A percentile compares a stretch with the other conserved stretches of the same genome.
Evolutionary conservation across 2,329 filamentous ascomycete genomes (phyloP).

Genomic region (Myrmaecium sp.): DNA sequence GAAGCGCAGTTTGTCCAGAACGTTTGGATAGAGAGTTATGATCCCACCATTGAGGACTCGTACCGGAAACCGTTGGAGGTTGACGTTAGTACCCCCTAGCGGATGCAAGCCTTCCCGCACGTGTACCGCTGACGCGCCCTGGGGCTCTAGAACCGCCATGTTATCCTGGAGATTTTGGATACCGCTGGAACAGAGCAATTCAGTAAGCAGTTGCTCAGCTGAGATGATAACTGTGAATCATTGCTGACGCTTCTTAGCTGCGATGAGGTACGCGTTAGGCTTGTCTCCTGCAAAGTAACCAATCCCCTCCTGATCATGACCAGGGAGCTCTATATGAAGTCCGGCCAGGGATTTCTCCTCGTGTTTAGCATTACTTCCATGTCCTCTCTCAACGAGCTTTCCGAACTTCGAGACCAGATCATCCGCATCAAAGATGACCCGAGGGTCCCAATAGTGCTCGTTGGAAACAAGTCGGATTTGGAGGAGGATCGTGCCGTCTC

Average conservation of each 20-base stretch:
- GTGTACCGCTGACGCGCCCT: slow-evolving; percentile 5
- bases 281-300: not conserved
- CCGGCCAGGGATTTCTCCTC: slow-evolving; percentile 76
- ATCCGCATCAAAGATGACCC: slow-evolving; percentile 82
- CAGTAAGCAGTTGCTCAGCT: slow-evolving; percentile 46
- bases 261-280: slow-evolving; percentile 33
- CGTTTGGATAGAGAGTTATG: slow-evolving; percentile 71
- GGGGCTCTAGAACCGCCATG: slow-evolving; percentile 56
- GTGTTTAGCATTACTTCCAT: slow-evolving; percentile 83
- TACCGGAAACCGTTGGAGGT: slow-evolving; percentile 50
- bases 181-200: slow-evolving; percentile 88
- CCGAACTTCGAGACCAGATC: slow-evolving; percentile 72
- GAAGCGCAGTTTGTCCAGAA: slow-evolving; percentile 79
- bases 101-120: not conserved
- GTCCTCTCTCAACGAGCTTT: slow-evolving; percentile 68
- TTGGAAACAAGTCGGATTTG: slow-evolving; percentile 81
- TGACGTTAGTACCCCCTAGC: slow-evolving; percentile 46
- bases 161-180: slow-evolving; percentile 80
- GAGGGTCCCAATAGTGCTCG: slow-evolving; percentile 71
- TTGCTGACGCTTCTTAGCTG: slow-evolving; percentile 26
- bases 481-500: slow-evolving; percentile 71
- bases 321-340: slow-evolving; percentile 81
- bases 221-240: too few relatives aligned
- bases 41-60: slow-evolving; percentile 45
- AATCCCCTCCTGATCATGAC: not conserved